Conservation (phyloP, 2,329 filamentous ascomycete genomes). For the Ceratocystiopsis sp. region DNA sequence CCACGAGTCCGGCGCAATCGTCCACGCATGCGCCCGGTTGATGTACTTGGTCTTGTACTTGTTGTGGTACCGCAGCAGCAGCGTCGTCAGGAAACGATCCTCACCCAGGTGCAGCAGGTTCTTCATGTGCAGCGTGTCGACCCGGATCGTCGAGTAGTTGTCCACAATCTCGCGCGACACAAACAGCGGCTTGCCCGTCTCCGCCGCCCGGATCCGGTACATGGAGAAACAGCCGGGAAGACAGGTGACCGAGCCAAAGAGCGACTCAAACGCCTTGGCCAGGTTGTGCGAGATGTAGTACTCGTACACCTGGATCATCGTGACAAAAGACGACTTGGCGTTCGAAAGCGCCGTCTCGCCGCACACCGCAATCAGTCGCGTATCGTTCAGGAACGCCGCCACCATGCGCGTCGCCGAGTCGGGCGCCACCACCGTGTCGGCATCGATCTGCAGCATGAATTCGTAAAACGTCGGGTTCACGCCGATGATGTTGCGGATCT, state of each 20-base stretch:
- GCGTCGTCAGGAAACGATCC: conserved; percentile 89
- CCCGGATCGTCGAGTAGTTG: conserved; percentile 77
- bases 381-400: conserved; percentile 77
- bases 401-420: conserved; percentile 90
- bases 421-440: conserved; percentile 80
- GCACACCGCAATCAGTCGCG: conserved; percentile 80
- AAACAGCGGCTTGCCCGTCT: conserved; percentile 89
- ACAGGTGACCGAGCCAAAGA: conserved; percentile 95
- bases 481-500: conserved; percentile 96
- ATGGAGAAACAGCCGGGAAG: conserved; percentile 97
- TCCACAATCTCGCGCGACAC: conserved; percentile 86
- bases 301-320: conserved; percentile 99
- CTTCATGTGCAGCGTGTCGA: conserved; percentile 98
- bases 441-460: conserved; percentile 90
- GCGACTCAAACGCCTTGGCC: conserved; percentile 90
- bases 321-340: conserved; percentile 81
- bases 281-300: conserved; percentile 98
- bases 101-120: conserved; percentile 92
- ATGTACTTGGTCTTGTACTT: conserved; percentile 99
- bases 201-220: conserved; percentile 90
- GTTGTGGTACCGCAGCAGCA: conserved; percentile 79
- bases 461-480: conserved; percentile 98
- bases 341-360: conserved; percentile 91
- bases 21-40: conserved; percentile 84
- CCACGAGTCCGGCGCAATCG: conserved; percentile 90